Evolutionary conservation across 2,329 filamentous ascomycete species (phyloP).

Genomic region (Ophiostoma australiae): DNA sequence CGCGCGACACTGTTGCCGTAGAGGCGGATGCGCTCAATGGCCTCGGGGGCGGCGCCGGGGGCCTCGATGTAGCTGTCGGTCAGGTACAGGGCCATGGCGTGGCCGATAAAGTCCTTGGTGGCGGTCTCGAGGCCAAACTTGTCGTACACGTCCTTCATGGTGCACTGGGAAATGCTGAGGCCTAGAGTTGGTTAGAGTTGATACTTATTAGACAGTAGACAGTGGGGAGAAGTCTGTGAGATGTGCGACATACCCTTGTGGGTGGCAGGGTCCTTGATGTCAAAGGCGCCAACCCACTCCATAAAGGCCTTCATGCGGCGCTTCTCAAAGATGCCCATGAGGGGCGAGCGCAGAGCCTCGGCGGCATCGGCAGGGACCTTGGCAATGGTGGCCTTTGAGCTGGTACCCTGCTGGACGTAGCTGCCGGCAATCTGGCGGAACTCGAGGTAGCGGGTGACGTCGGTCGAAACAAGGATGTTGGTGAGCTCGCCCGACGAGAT

Average conservation of each 20-base stretch:
- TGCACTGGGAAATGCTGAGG: constrained; percentile 70
- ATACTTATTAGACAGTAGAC: background rate
- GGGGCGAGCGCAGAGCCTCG: constrained; percentile 83
- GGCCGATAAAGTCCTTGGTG: constrained; percentile 93
- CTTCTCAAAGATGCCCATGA: constrained; percentile 99
- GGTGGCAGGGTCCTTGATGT: constrained; percentile 72
- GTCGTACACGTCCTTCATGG: constrained; percentile 98
- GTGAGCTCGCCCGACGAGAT: constrained; percentile 98
- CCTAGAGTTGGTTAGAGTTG: constrained; percentile 46
- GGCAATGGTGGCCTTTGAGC: constrained; percentile 82
- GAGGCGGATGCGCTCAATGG: constrained; percentile 85
- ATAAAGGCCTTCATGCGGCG: constrained; percentile 93
- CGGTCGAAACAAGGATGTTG: constrained; percentile 96
- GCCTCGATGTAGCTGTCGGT: constrained; percentile 80
- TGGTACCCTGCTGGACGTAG: constrained; percentile 85
- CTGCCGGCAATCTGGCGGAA: constrained; percentile 94
- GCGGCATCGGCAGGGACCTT: constrained; percentile 93
- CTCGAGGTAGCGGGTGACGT: constrained; percentile 82
- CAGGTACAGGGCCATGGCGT: constrained; percentile 94
- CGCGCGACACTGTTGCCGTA: constrained; percentile 97
- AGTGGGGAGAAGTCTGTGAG: background rate
- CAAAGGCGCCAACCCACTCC: constrained; percentile 88
- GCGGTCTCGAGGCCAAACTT: constrained; percentile 88
- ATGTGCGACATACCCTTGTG: constrained; percentile 68
- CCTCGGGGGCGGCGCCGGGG: constrained; percentile 70